A percentile compares a stretch with the other conserved stretches of the same genome.
Conservation (phyloP, 495 filamentous ascomycete genomes). For the Penicillium coprophilum region DNA sequence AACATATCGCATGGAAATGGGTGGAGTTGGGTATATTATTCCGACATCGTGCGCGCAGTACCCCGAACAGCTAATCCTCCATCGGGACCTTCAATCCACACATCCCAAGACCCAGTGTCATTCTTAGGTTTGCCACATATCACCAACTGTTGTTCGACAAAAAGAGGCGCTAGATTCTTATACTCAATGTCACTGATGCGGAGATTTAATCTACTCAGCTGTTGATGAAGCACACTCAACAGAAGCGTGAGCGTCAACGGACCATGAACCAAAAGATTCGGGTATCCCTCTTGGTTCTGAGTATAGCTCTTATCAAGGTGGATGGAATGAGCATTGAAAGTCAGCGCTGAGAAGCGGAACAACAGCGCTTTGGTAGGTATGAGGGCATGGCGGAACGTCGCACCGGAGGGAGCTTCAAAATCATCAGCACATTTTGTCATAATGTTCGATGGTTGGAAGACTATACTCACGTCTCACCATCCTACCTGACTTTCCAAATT, state of each 20-base stretch:
- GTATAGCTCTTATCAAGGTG: conserved; percentile 77
- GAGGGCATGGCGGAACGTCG: conserved; percentile 61
- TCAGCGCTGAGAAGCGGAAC: conserved; percentile 82
- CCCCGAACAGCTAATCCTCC: conserved; percentile 65
- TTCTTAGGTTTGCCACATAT: conserved; percentile 54
- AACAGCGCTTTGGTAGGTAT: conserved; percentile 64
- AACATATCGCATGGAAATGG: neutral
- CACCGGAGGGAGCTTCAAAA: conserved; percentile 36
- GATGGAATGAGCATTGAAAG: conserved; percentile 82
- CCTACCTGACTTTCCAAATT: conserved; percentile 29
- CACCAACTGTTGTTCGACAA: conserved; percentile 62
- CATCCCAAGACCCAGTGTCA: conserved; percentile 45
- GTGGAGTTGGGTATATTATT: neutral
- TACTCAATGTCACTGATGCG: conserved; percentile 63
- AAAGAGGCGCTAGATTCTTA: conserved; percentile 78
- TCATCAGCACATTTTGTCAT: conserved; percentile 20
- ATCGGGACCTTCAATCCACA: conserved; percentile 65
- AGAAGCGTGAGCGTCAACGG: conserved; percentile 78
- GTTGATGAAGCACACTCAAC: conserved; percentile 57
- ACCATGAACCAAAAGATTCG: conserved; percentile 77
- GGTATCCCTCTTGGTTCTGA: conserved; percentile 68
- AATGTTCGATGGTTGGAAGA: conserved; percentile 4
- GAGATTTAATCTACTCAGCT: conserved; percentile 35
- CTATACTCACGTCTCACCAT: conserved; percentile 39
- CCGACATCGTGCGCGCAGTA: conserved; percentile 31